Evolutionary conservation across 495 filamentous ascomycete genomes (phyloP).

Genomic region (Annulohypoxylon stygium): DNA sequence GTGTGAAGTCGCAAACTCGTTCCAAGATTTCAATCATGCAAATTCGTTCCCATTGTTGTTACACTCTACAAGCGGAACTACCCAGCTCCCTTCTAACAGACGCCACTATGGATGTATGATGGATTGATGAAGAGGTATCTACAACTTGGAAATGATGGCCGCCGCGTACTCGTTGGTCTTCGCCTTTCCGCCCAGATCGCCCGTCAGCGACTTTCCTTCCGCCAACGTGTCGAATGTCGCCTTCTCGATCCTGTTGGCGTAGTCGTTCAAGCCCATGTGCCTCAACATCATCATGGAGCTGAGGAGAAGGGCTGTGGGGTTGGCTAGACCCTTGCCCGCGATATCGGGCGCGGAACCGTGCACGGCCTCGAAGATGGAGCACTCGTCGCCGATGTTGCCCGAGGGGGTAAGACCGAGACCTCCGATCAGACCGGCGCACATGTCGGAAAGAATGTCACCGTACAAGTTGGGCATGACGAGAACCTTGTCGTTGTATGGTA

Average conservation of each 20-base stretch:
- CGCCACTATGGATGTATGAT: slow-evolving; percentile 45
- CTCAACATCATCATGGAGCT: slow-evolving; percentile 89
- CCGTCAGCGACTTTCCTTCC: slow-evolving; percentile 95
- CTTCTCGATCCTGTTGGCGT: slow-evolving; percentile 89
- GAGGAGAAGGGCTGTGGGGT: slow-evolving; percentile 47
- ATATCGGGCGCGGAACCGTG: slow-evolving; percentile 99
- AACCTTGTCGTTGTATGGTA: slow-evolving; percentile 98
- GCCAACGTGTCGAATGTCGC: slow-evolving; percentile 94
- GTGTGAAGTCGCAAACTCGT: too few relatives aligned
- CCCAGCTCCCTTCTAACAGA: slow-evolving; percentile 44
- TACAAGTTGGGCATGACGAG: slow-evolving; percentile 99
- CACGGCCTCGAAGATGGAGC: slow-evolving; percentile 99
- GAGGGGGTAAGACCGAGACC: slow-evolving; percentile 97
- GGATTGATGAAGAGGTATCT: slow-evolving; percentile 44
- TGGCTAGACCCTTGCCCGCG: slow-evolving; percentile 76
- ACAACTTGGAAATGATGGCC: slow-evolving; percentile 90
- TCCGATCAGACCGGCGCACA: slow-evolving; percentile 98
- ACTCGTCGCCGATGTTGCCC: slow-evolving; percentile 98
- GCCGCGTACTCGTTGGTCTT: slow-evolving; percentile 92
- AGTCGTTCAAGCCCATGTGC: slow-evolving; percentile 91
- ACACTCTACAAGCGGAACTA: slow-evolving; percentile 45
- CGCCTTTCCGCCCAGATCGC: slow-evolving; percentile 93
- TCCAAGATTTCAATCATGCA: slow-evolving; percentile 29
- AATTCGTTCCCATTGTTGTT: slow-evolving; percentile 45
- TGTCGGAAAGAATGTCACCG: slow-evolving; percentile 98